Evolutionary conservation across 1,284 basidiomycete genomes (phyloP).

Genomic region (Boletus chippewaensis): DNA sequence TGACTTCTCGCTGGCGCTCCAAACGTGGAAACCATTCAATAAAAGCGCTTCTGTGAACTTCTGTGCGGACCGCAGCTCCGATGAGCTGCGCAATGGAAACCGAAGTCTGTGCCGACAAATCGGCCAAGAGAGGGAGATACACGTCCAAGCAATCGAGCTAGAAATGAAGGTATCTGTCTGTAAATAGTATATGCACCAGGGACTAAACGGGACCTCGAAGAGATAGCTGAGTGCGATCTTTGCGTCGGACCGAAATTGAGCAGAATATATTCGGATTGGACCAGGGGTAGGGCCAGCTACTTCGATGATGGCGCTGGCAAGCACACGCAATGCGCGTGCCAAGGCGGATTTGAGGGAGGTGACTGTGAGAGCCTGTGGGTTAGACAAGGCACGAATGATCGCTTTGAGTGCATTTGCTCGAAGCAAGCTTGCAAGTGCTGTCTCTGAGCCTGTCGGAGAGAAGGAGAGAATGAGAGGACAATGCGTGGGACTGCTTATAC

Average conservation of each 20-base stretch:
- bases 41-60: constrained; percentile 51
- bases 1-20: constrained; percentile 50
- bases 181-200: not conserved
- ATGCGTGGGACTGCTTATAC: not conserved
- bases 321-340: constrained; percentile 52
- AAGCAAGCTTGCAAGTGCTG: constrained; percentile 51
- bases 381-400: constrained; percentile 51
- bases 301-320: constrained; percentile 54
- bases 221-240: constrained; percentile 50
- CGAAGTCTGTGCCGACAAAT: constrained; percentile 35
- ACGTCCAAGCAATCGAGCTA: constrained; percentile 57
- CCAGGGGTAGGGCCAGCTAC: constrained; percentile 59
- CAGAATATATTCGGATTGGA: constrained; percentile 46
- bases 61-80: constrained; percentile 43
- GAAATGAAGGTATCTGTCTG: not conserved
- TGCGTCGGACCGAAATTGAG: constrained; percentile 46
- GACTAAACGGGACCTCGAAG: constrained; percentile 45
- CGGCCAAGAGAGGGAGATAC: constrained; percentile 55
- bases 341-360: constrained; percentile 47
- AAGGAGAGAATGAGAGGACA: not conserved
- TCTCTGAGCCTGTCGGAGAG: constrained; percentile 45
- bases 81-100: constrained; percentile 55
- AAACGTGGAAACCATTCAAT: constrained; percentile 56
- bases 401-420: constrained; percentile 48
- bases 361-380: constrained; percentile 36